Evolutionary conservation across 1,284 basidiomycete species (phyloP).

Genomic region (Ceratobasidium sp.): DNA sequence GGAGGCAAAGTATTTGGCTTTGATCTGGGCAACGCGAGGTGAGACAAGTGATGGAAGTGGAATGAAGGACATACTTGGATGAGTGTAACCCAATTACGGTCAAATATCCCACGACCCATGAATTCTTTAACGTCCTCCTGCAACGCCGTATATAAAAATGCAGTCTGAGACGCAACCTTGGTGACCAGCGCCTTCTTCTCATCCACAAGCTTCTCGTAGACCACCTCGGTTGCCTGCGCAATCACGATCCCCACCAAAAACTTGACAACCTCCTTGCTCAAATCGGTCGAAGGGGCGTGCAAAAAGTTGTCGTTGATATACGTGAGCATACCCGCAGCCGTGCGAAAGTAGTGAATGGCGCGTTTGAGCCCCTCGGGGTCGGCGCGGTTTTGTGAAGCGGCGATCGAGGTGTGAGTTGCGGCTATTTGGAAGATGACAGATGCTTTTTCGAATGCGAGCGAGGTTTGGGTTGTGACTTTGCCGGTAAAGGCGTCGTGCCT

Average conservation of each 20-base stretch:
- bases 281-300: constrained; percentile 97
- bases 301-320: constrained; percentile 99
- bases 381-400: constrained; percentile 80
- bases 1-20: constrained; percentile 89
- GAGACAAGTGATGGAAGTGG: not conserved
- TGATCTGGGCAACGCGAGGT: constrained; percentile 65
- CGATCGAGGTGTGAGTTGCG: constrained; percentile 90
- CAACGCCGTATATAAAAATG: constrained; percentile 80
- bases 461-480: constrained; percentile 94
- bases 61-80: constrained; percentile 68
- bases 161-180: constrained; percentile 88
- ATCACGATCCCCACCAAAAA: constrained; percentile 87
- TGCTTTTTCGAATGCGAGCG: constrained; percentile 98
- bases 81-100: constrained; percentile 92
- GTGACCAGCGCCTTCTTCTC: constrained; percentile 90
- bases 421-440: constrained; percentile 98
- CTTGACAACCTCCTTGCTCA: constrained; percentile 94
- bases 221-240: constrained; percentile 96
- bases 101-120: constrained; percentile 93
- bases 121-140: constrained; percentile 95
- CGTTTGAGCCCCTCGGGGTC: constrained; percentile 96
- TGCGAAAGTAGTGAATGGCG: constrained; percentile 90
- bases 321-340: constrained; percentile 96
- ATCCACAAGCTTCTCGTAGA: constrained; percentile 92
- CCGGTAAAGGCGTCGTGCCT: constrained; percentile 94